Evolutionary conservation across 1,284 basidiomycete genomes (phyloP).

Genomic region (Entoloma clypeatum): DNA sequence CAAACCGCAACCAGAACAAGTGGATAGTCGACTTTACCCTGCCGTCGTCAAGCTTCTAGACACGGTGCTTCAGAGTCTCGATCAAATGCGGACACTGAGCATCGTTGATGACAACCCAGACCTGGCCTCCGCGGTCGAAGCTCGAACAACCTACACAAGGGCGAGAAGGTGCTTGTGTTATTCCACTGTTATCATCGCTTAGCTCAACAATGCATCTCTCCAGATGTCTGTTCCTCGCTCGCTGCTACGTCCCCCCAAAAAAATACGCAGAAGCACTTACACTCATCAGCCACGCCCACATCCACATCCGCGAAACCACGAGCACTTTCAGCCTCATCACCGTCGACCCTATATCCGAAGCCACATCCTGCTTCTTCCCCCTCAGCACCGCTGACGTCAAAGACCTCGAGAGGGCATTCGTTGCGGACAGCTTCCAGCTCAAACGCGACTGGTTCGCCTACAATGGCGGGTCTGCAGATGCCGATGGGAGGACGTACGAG

Average conservation of each 20-base stretch:
- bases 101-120: constrained; percentile 88
- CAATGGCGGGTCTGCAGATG: constrained; percentile 57
- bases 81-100: constrained; percentile 77
- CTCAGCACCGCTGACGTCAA: constrained; percentile 44
- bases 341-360: constrained; percentile 41
- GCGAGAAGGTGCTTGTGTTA: constrained; percentile 53
- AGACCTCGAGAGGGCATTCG: constrained; percentile 47
- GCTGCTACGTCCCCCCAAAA: constrained; percentile 65
- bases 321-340: constrained; percentile 43
- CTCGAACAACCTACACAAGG: constrained; percentile 69
- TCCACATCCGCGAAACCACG: constrained; percentile 69
- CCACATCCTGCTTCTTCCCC: constrained; percentile 51
- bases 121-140: constrained; percentile 73
- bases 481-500: constrained; percentile 50
- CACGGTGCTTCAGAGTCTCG: constrained; percentile 77
- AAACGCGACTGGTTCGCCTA: constrained; percentile 80
- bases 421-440: constrained; percentile 47
- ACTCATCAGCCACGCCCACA: constrained; percentile 61
- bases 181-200: not conserved
- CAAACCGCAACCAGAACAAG: constrained; percentile 45
- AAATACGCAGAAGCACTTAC: constrained; percentile 69
- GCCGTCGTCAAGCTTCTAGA: constrained; percentile 87
- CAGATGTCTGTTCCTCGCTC: constrained; percentile 69
- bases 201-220: not conserved
- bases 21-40: constrained; percentile 70